These are phyloP conservation scores for Yamadazyma paraphyllophila DNA, from an alignment of 805 yeast genomes.

Conservation along the genomic window DNA sequence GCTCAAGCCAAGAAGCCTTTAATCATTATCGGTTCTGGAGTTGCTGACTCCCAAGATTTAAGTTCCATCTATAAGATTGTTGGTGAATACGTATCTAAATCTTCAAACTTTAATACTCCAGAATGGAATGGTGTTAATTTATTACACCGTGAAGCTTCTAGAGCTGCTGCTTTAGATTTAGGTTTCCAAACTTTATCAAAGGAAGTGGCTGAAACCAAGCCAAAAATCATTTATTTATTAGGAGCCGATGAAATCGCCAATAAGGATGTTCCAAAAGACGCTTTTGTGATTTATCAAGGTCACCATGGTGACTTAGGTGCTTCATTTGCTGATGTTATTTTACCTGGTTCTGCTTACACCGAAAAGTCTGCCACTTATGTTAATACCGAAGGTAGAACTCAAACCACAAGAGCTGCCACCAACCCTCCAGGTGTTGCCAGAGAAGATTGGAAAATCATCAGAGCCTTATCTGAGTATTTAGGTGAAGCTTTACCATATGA, in stretches of 20 bases:
- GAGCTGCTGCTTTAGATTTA: conserved; percentile 82
- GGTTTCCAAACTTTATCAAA: conserved; percentile 63
- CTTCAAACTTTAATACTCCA: conserved; percentile 57
- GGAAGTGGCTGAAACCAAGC: conserved; percentile 46
- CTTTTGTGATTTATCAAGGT: conserved; percentile 87
- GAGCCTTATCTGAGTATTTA: conserved; percentile 79
- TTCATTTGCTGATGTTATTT: conserved; percentile 78
- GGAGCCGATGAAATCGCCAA: conserved; percentile 81
- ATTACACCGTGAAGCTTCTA: conserved; percentile 82
- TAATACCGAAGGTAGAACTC: conserved; percentile 89
- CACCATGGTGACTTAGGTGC: conserved; percentile 93
- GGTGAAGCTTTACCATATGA: conserved; percentile 74
- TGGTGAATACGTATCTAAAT: conserved; percentile 57
- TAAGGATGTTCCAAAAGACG: conserved; percentile 72
- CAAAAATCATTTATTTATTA: conserved; percentile 75
- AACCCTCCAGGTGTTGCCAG: conserved; percentile 87
- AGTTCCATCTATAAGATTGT: conserved; percentile 56
- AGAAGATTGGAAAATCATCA: conserved; percentile 86
- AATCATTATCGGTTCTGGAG: conserved; percentile 79
- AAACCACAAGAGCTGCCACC: conserved; percentile 80
- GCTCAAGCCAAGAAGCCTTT: conserved; percentile 68
- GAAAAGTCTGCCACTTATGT: conserved; percentile 83
- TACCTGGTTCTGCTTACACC: conserved; percentile 87
- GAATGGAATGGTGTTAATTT: conserved; percentile 82
- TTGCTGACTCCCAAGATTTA: conserved; percentile 65